These are phyloP conservation scores for Flueggea neowawraea DNA, from an alignment of 441 rosid genomes.

Conservation along the genomic window DNA sequence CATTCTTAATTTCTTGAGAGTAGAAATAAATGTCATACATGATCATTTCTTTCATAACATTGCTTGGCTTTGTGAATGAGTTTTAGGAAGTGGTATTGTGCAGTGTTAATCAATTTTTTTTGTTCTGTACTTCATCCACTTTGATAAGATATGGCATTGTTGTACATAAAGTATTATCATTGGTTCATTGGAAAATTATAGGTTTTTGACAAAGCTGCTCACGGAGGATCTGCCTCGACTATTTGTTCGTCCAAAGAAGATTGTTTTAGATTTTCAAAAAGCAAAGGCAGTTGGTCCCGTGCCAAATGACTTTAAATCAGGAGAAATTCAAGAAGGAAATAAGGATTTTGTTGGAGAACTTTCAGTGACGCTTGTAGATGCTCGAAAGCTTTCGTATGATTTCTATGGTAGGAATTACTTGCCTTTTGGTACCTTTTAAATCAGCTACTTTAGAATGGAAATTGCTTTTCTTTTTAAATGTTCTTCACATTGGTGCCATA, in stretches of 20 bases:
- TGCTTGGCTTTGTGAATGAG: no score
- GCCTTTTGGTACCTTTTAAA: neutral
- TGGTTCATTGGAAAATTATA: conserved; percentile 13
- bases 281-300: conserved; percentile 93
- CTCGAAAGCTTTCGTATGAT: conserved; percentile 72
- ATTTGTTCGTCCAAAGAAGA: conserved; percentile 97
- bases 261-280: conserved; percentile 92
- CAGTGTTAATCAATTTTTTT: no score
- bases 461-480: no score
- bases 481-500: no score
- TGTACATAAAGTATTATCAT: neutral
- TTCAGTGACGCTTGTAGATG: conserved; percentile 91
- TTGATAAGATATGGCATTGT: neutral
- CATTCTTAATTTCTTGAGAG: no score
- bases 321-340: conserved; percentile 89
- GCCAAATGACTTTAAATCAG: conserved; percentile 57
- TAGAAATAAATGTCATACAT: no score
- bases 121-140: no score
- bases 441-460: neutral
- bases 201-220: conserved; percentile 93
- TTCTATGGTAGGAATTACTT: conserved; percentile 56
- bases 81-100: no score
- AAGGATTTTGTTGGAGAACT: conserved; percentile 89
- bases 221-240: conserved; percentile 89
- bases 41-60: no score